Percentiles rank a stretch among this genome's conserved stretches.
phyloP scores from a whole-genome alignment of 2,329 filamentous ascomycete genomes.

The Phyllosticta citrichinensis region DNA sequence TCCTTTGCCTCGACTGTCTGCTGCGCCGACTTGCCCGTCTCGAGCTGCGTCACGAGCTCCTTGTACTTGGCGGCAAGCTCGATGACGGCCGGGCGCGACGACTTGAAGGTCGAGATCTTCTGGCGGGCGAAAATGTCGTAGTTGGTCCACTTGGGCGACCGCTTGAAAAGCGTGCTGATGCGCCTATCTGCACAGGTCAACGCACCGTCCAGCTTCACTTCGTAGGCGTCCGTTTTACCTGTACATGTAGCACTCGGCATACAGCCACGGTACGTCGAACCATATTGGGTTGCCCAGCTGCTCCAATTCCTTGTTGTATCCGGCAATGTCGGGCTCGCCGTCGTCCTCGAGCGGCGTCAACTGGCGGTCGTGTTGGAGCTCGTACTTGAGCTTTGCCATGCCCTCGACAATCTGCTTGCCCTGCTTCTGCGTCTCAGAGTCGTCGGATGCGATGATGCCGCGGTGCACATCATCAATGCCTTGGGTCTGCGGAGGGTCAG shows the following conservation, averaged over 20 bases:
- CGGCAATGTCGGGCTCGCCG: conserved; percentile 60
- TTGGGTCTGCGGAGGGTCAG: conserved; percentile 54
- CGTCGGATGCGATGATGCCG: conserved; percentile 48
- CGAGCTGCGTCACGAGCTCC: conserved; percentile 59
- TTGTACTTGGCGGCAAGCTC: conserved; percentile 74
- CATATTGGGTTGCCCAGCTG: conserved; percentile 64
- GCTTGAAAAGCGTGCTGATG: conserved; percentile 66
- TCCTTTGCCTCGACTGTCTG: conserved; percentile 37
- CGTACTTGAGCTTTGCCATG: conserved; percentile 80
- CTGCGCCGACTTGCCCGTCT: conserved; percentile 28
- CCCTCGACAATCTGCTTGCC: conserved; percentile 78
- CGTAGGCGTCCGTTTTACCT: conserved; percentile 37
- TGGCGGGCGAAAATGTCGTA: conserved; percentile 87
- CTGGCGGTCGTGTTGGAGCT: conserved; percentile 78
- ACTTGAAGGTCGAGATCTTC: conserved; percentile 86
- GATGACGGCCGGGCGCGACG: conserved; percentile 74
- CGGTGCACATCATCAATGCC: conserved; percentile 93
- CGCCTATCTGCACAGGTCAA: conserved; percentile 46
- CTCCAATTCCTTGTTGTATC: conserved; percentile 80
- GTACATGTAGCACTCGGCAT: conserved; percentile 88
- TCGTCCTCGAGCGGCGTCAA: conserved; percentile 69
- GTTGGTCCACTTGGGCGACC: conserved; percentile 71
- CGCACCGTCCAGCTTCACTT: conserved; percentile 7
- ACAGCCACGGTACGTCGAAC: conserved; percentile 84
- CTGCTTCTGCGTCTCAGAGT: conserved; percentile 59